These are phyloP conservation scores for Trichoderma koningiopsis DNA, from an alignment of 2,329 filamentous ascomycete species.

Conservation along the genomic window DNA sequence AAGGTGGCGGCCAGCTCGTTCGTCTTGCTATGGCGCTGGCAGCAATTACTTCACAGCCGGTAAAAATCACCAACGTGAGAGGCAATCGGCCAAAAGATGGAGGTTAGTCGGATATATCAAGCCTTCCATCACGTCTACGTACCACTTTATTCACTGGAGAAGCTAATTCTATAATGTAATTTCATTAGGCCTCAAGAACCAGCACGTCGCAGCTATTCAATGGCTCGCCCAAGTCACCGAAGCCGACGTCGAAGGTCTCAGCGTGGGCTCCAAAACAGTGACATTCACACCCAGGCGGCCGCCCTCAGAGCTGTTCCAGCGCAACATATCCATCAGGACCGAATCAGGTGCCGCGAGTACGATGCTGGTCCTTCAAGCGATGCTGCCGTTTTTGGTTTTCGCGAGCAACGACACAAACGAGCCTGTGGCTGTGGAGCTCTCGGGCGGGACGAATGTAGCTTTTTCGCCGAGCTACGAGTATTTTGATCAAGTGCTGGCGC, in stretches of 20 bases:
- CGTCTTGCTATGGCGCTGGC: slow-evolving; percentile 58
- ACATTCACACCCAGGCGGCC: slow-evolving; percentile 48
- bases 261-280: slow-evolving; percentile 53
- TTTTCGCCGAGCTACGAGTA: slow-evolving; percentile 64
- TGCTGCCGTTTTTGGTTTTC: slow-evolving; percentile 61
- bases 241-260: slow-evolving; percentile 53
- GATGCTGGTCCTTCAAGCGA: slow-evolving; percentile 60
- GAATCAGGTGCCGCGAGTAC: slow-evolving; percentile 56
- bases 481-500: slow-evolving; percentile 62
- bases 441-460: slow-evolving; percentile 61
- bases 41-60: slow-evolving; percentile 55
- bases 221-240: slow-evolving; percentile 56
- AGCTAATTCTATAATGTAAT: not conserved
- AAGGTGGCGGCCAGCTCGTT: slow-evolving; percentile 65
- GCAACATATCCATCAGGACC: slow-evolving; percentile 53
- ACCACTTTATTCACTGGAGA: not conserved
- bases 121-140: not conserved
- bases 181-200: slow-evolving; percentile 57
- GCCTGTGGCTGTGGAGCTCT: slow-evolving; percentile 53
- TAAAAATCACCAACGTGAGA: slow-evolving; percentile 57
- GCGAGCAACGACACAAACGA: slow-evolving; percentile 47
- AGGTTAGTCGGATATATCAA: slow-evolving; percentile 30
- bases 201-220: slow-evolving; percentile 60
- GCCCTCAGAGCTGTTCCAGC: slow-evolving; percentile 44
- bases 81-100: slow-evolving; percentile 50